Base-by-base conservation (phyloP, 1,284 basidiomycete genomes). In the Ustilago bromivora region DNA sequence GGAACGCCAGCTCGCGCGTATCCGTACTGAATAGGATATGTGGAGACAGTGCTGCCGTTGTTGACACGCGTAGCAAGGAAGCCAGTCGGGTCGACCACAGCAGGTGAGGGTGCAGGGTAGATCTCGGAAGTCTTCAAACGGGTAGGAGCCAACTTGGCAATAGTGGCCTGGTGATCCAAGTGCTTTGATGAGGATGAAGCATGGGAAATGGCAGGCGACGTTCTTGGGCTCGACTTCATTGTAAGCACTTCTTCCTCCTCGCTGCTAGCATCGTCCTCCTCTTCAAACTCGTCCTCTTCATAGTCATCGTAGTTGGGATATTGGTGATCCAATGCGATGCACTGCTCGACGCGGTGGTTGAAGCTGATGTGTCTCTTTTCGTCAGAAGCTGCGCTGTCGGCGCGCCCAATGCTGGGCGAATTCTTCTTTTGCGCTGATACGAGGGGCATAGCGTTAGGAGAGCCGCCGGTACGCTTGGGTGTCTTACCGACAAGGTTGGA, bases 321-420 rank as follows among this genome's bases (percentile, higher is more conserved):
- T 31, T 80, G 73, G 17, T 73, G 64, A 52, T 90, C 89, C 83
- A 99, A 92, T n/a, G 96, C 93, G 76, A 99, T 96, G 85, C 92
- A 95, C 87, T 98, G 97, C 87, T 98, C 94, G 43, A 99, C 96
- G 83, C 96, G 96, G 1, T 95, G 96, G 87, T 98, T 98, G 90
- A 99, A 99, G 81, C 91, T 93, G 88, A 99, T 99, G 86, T 98
- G 96, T 73, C 90, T 90, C 87, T 91, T 91, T 15, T 78, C 76
- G 3, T 78, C 76, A 6, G 72, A 70, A 11, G 38, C 54, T 2
- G 53, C 40, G 34, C 76, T 78, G 53, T 78, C 76, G 34, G 72
- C 57, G 28, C 76, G 72, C n/a, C 53, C 57, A 19, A 66, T 54
- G 58, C 55, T 64, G 49, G 69, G 60, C 19, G 66, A 57, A 53